Conservation (phyloP, 2,329 filamentous ascomycete genomes). For the Claviceps digitariae region DNA sequence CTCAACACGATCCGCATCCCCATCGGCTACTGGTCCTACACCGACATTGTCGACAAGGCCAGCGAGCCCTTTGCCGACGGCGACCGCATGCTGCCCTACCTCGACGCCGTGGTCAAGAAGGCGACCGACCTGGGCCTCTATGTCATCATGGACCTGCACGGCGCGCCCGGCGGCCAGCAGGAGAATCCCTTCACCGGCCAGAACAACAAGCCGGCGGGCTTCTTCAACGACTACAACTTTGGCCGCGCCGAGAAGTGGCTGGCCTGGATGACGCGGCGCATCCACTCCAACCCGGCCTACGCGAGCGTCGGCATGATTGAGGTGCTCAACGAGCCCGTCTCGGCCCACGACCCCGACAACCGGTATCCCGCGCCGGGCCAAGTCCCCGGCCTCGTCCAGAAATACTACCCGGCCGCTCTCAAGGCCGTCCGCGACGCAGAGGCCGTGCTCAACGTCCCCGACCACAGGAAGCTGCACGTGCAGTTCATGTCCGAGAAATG, state of each 20-base stretch:
- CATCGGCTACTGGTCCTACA: conserved; percentile 39
- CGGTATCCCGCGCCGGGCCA: conserved; percentile 14
- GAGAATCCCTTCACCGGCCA: conserved; percentile 31
- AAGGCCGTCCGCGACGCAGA: conserved; percentile 13
- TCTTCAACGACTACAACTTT: conserved; percentile 43
- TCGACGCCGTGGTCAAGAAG: conserved; percentile 18
- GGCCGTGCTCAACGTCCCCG: conserved; percentile 7
- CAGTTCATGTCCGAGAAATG: conserved; percentile 35
- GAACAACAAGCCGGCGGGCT: conserved; percentile 25
- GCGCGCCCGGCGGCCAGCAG: conserved; percentile 32
- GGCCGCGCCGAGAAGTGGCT: conserved; percentile 40
- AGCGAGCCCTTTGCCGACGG: conserved; percentile 33
- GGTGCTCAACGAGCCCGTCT: conserved; percentile 35
- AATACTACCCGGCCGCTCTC: conserved; percentile 12
- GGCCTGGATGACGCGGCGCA: conserved; percentile 38
- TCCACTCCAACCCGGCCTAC: conserved; percentile 35
- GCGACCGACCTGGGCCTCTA: conserved; percentile 19
- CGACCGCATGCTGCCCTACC: conserved; percentile 16
- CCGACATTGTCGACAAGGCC: conserved; percentile 29
- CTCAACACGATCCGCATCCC: conserved; percentile 40
- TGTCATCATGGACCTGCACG: conserved; percentile 24
- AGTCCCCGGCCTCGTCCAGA: conserved; percentile 9
- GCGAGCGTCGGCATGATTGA: conserved; percentile 45
- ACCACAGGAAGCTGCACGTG: conserved; percentile 26
- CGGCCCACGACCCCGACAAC: conserved; percentile 5